Evolutionary conservation across 2,329 filamentous ascomycete genomes (phyloP).

Genomic region (Talaromyces sp.): DNA sequence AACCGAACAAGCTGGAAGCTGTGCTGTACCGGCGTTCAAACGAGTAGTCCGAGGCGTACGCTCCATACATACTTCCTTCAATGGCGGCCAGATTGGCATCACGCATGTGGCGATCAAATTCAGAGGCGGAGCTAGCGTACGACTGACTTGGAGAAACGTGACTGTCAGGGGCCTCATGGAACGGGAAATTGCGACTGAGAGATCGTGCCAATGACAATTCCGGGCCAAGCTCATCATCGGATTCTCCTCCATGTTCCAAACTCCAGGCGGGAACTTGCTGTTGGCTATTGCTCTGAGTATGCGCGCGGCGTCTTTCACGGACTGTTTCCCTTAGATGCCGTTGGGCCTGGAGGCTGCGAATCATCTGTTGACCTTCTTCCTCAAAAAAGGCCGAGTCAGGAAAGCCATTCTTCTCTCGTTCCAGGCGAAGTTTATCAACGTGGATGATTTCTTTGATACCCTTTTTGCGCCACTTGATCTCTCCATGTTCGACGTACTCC

Average conservation of each 20-base stretch:
- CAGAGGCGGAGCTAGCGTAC: slow-evolving; percentile 46
- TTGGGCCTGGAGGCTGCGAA: slow-evolving; percentile 31
- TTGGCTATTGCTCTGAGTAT: slow-evolving; percentile 48
- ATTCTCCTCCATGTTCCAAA: slow-evolving; percentile 67
- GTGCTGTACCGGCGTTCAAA: slow-evolving; percentile 72
- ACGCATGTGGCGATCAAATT: slow-evolving; percentile 19
- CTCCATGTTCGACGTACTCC: slow-evolving; percentile 88
- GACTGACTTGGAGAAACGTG: slow-evolving; percentile 47
- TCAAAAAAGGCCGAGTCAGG: slow-evolving; percentile 57
- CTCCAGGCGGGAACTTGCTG: slow-evolving; percentile 68
- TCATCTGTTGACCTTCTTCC: slow-evolving; percentile 39
- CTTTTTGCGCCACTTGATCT: slow-evolving; percentile 90
- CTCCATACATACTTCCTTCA: slow-evolving; percentile 71
- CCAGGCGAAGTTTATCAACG: slow-evolving; percentile 74
- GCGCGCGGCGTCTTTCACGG: slow-evolving; percentile 56
- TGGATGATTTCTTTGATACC: slow-evolving; percentile 75
- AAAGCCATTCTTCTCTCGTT: slow-evolving; percentile 67
- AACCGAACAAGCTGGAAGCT: slow-evolving; percentile 57
- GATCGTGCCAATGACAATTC: slow-evolving; percentile 27
- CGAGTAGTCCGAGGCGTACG: slow-evolving; percentile 55
- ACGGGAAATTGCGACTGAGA: slow-evolving; percentile 27
- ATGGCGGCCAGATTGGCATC: slow-evolving; percentile 48
- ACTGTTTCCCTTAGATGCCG: slow-evolving; percentile 46
- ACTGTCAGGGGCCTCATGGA: slow-evolving; percentile 34
- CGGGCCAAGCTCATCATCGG: slow-evolving; percentile 42